These are phyloP conservation scores for Lepidium aucheri DNA, from an alignment of 345 rosid genomes.

Conservation along the genomic window DNA sequence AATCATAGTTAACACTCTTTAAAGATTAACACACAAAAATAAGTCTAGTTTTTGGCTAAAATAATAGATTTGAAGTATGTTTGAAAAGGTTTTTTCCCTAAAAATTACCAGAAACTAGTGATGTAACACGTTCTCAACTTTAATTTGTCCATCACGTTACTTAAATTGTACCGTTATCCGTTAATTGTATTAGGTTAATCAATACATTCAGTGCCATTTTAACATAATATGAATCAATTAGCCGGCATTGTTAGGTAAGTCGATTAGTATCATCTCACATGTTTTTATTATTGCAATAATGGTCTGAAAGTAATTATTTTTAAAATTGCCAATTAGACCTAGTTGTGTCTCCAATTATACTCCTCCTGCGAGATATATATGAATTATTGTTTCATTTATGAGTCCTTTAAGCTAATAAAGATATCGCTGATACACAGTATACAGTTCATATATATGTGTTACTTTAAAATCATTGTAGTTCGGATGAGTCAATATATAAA, in stretches of 20 bases:
- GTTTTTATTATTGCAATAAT: neutral
- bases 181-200: neutral
- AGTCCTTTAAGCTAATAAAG: neutral
- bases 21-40: too few relatives aligned
- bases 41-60: too few relatives aligned
- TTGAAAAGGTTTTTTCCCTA: too few relatives aligned
- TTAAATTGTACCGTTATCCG: neutral
- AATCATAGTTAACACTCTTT: too few relatives aligned
- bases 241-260: neutral
- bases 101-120: neutral
- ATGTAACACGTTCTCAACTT: slow-evolving; percentile 9
- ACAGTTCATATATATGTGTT: too few relatives aligned
- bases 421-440: too few relatives aligned
- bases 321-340: neutral
- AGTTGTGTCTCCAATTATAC: neutral
- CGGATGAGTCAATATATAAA: neutral
- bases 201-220: neutral
- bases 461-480: neutral
- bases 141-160: neutral
- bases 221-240: neutral
- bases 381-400: neutral
- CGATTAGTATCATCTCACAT: neutral
- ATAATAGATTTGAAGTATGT: too few relatives aligned
- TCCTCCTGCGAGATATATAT: neutral
- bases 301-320: neutral